Base-by-base conservation (phyloP, 345 rosid species). In the Linum usitatissimum region DNA sequence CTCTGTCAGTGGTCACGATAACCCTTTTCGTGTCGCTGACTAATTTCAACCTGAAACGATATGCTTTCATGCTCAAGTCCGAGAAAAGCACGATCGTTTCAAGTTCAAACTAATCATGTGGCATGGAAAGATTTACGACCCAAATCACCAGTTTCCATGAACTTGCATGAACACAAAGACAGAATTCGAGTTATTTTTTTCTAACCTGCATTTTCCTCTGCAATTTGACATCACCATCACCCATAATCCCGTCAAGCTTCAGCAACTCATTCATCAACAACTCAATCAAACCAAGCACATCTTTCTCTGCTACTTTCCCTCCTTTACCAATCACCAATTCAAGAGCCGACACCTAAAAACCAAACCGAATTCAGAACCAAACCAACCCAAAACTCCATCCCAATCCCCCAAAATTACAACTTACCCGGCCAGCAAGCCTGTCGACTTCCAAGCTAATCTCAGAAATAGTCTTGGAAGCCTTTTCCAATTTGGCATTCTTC, bases 121-220 rank as follows among this genome's bases (percentile, higher is more conserved):
- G 8, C 38, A 34, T 4, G 6, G 8, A 34, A 34, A 34, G 38
- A 34, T 5, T 34, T 34, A 34, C 38, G 8, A 34, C 38, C 4
- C 38, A 7, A 34, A 34, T 34, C 38, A 34, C 1, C 38, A 1
- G 38, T 7, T 34, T 34, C 38, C 38, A 34, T 34, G 38, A 34
- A 2, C 28, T 23, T 23, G 28, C 28, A 23, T 23, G 28, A 23
- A 23, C 28, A 23, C 28, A 23, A 0, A 23, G 28, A 23, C 51
- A 45, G 10, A 12, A 2, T 10, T 10, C 28, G 28, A 23, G 28
- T 45, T 45, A n/a, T n/a, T 45, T 45, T 15, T 45, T 45, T 9
- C 51, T 55, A 10, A 90, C 99, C 95, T 94, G 99, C 91, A 86
- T 77, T 78, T 94, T 94, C 76, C 97, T 88, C 66, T 94, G 96